These are phyloP conservation scores for Nigrospora osmanthi DNA, from an alignment of 2,329 filamentous ascomycete species.

Conservation along the genomic window DNA sequence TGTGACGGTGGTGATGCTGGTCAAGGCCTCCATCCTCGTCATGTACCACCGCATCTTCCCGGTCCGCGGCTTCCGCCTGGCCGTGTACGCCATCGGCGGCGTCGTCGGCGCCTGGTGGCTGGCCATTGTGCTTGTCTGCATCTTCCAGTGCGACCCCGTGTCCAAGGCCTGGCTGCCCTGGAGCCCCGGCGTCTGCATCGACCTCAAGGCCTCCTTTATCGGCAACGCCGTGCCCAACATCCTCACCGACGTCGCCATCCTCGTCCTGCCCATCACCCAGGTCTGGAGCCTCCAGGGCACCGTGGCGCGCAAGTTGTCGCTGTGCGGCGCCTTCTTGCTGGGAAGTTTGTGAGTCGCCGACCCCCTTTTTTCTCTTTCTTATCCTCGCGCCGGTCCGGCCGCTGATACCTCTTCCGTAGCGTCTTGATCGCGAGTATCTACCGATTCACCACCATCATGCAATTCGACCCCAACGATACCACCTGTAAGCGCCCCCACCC, in stretches of 20 bases:
- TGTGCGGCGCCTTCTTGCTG: constrained; percentile 21
- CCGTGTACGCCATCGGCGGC: constrained; percentile 6
- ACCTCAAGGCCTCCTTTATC: constrained; percentile 29
- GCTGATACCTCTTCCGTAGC: background rate
- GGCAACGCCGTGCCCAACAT: constrained; percentile 35
- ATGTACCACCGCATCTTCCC: constrained; percentile 19
- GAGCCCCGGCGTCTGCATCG: constrained; percentile 28
- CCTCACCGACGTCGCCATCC: constrained; percentile 27
- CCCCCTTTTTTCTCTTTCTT: no score
- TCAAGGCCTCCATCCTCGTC: constrained; percentile 14
- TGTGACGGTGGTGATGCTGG: constrained; percentile 9
- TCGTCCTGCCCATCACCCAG: constrained; percentile 20
- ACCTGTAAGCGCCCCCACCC: constrained; percentile 3
- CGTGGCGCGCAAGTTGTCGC: constrained; percentile 10
- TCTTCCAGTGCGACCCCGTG: constrained; percentile 33
- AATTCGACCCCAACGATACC: constrained; percentile 16
- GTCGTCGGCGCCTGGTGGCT: constrained; percentile 12
- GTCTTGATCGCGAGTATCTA: constrained; percentile 20
- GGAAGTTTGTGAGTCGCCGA: constrained; percentile 22
- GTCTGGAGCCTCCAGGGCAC: constrained; percentile 21
- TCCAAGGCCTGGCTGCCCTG: constrained; percentile 23
- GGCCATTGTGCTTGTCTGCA: constrained; percentile 18
- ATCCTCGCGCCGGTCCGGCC: no score
- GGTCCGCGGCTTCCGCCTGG: constrained; percentile 10
- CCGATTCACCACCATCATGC: constrained; percentile 21